Percentiles rank a stretch among this genome's conserved stretches.
These are phyloP conservation scores for Fraxinus nigra DNA, from an alignment of 305 asterid genomes.

Conservation along the genomic window DNA sequence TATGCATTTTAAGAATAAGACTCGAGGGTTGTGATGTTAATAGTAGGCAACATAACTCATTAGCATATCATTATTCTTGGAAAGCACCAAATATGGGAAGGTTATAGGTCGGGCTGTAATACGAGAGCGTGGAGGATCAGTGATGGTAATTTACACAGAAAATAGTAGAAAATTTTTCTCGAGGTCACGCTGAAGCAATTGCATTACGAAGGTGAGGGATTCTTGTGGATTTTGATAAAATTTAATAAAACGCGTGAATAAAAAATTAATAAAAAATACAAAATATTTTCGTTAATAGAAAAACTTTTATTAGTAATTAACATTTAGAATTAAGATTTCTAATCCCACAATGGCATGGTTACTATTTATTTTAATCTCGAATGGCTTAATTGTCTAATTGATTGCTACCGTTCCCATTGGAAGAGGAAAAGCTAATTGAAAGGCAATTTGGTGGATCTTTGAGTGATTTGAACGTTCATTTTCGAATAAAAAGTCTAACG, in stretches of 20 bases:
- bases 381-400: not conserved
- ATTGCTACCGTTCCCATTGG: not conserved
- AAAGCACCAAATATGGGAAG: not conserved
- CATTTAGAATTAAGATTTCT: not conserved
- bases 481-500: slow-evolving; percentile 22
- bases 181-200: not conserved
- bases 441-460: slow-evolving; percentile 53
- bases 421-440: slow-evolving; percentile 29
- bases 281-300: not conserved
- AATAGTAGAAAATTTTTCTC: not conserved
- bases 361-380: not conserved
- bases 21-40: not conserved
- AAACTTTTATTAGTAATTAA: not conserved
- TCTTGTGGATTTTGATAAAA: not conserved
- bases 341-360: not conserved
- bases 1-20: not conserved
- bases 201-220: not conserved
- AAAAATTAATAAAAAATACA: not conserved
- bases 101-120: not conserved
- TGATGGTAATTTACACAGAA: not conserved
- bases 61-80: not conserved
- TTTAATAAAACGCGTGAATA: no score
- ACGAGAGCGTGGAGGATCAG: not conserved
- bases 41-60: not conserved
- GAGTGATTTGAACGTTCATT: slow-evolving; percentile 52